Evolutionary conservation across 495 filamentous ascomycete genomes (phyloP), one percentile per base, ranked within the genome.

Genomic region (Lineolata rhizophorae): DNA sequence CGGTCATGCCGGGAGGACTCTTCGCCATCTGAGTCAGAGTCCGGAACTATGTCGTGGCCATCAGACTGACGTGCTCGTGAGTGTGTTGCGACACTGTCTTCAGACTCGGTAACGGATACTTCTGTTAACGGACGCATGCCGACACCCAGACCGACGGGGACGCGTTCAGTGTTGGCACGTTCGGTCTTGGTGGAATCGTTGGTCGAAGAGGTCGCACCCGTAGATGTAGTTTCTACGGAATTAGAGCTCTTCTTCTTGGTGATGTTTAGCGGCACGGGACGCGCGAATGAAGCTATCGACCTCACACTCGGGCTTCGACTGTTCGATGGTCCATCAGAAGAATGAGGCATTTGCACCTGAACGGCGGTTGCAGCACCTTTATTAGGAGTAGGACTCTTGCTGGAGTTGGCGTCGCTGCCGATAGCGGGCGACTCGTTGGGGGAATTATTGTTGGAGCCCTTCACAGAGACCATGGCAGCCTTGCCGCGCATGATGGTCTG

Each of bases 391-490:
- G n/a, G n/a, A n/a, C n/a, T n/a, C n/a, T n/a, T n/a, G n/a, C n/a
- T n/a, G n/a, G n/a, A n/a, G n/a, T n/a, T n/a, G n/a, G n/a, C n/a
- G n/a, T n/a, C n/a, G n/a, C n/a, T n/a, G n/a, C n/a, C n/a, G n/a
- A n/a, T n/a, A n/a, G n/a, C n/a, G n/a, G n/a, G n/a, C n/a, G n/a
- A n/a, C n/a, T n/a, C n/a, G n/a, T n/a, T n/a, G n/a, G n/a, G n/a
- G n/a, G n/a, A n/a, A n/a, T n/a, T n/a, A n/a, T n/a, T n/a, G n/a
- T n/a, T 60, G 20, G 49, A 55, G 28, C 51, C 56, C 18, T 76
- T 82, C 31, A 94, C 80, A 42, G 77, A 87, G 37, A 97, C 80
- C 39, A 94, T 73, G 29, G 76, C 78, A 11, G 90, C 83, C 46
- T 81, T 85, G 30, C 76, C 72, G 38, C 81, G 70, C 39, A 76